Evolutionary conservation across 139 green algal genomes (phyloP).

Genomic region (Bryopsis sp.): DNA sequence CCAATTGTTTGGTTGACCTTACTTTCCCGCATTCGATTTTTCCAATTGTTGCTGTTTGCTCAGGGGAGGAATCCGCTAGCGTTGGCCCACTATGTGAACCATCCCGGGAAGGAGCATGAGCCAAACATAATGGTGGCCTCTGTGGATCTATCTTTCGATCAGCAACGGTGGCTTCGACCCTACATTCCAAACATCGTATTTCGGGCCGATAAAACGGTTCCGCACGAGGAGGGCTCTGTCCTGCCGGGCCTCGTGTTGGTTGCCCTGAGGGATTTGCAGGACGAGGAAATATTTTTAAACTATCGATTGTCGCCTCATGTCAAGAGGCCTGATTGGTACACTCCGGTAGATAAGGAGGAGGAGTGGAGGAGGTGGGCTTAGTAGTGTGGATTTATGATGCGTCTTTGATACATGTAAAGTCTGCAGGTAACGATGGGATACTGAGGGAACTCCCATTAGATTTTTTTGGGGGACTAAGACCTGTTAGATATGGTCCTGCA

Average conservation of each 20-base stretch:
- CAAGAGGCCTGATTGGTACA: constrained; percentile 48
- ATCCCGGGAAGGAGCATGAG: constrained; percentile 30
- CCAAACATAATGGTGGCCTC: constrained; percentile 52
- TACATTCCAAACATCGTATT: constrained; percentile 38
- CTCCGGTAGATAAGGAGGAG: constrained; percentile 47
- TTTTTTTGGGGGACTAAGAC: too few species aligned
- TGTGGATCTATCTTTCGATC: constrained; percentile 28
- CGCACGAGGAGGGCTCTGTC: background rate
- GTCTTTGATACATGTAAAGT: too few species aligned
- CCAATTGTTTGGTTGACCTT: too few species aligned
- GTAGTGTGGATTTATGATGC: too few species aligned
- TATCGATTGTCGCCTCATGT: constrained; percentile 51
- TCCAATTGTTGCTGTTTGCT: too few species aligned
- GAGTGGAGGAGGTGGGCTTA: constrained; percentile 48
- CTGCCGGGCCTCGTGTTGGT: constrained; percentile 46
- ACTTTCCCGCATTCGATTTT: too few species aligned
- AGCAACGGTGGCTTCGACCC: constrained; percentile 18
- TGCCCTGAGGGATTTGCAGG: constrained; percentile 28
- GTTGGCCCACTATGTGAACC: constrained; percentile 56
- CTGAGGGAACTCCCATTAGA: too few species aligned
- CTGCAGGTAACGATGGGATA: too few species aligned
- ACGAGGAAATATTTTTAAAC: constrained; percentile 66
- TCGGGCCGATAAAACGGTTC: background rate
- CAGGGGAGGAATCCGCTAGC: constrained; percentile 51
- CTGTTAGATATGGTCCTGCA: too few species aligned